Base-by-base conservation (phyloP, 495 filamentous ascomycete genomes). In the Aspergillus funiculosus region DNA sequence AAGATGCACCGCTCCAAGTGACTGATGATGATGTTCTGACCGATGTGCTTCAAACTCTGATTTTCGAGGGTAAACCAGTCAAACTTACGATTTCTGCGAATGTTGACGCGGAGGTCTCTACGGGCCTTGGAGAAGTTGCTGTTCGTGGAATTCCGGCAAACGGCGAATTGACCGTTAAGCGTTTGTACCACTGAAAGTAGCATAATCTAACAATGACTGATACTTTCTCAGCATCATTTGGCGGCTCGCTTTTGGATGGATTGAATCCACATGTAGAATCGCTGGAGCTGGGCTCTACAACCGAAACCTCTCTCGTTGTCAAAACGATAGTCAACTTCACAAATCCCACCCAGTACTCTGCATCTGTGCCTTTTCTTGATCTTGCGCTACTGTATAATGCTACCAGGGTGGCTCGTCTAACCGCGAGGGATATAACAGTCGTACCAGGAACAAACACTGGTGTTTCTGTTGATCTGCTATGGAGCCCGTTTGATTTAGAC, bases 331-430 rank as follows among this genome's bases (percentile, higher is more conserved):
- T 94, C 45, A 92, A 90, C 58, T 69, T 95, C 48, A 91, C 85
- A 2, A 98, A 98, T 57, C 92, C 92, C 3, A 94, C 89, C 1
- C 68, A 80, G 0, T 95, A 95, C 62, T 81, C 85, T 18, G 88
- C 85, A 0, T 69, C 72, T 14, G 67, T 98, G 28, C 91, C 92
- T 6, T 91, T 81, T 48, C 54, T 86, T 35, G 87, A 87, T 57
- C 69, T 94, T 26, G 73, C 87, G 45, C 57, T 97, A 24, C 58
- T 85, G 20, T 81, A 74, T 59, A 92, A 95, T 53, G 78, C 68
- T 18, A 83, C 85, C 0, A 57, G 82, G 8, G 66, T 98, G 10
- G 92, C 86, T 37, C 84, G 90, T 61, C 78, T 82, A 5, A 82
- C 71, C 1, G 75, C 79, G 3, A 66, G 67, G 31, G 67, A 90